phyloP scores from a whole-genome alignment of 495 filamentous ascomycete species.

The Xylaria nigripes region DNA sequence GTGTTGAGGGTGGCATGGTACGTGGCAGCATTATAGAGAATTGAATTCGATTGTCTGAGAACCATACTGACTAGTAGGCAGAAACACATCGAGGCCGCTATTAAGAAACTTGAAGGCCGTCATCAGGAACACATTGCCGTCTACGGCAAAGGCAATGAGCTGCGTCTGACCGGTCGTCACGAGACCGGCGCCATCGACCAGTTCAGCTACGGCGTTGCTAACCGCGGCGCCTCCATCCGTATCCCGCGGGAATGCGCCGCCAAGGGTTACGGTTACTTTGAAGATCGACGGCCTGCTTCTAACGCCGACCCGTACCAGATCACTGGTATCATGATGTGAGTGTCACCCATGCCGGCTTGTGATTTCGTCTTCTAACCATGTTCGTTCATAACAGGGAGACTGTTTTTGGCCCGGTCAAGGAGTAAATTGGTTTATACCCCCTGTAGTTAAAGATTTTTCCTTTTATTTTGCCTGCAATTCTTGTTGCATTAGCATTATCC shows the following conservation, averaged over 20 bases:
- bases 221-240: slow-evolving; percentile 90
- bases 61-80: slow-evolving; percentile 7
- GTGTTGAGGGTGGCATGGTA: slow-evolving; percentile 80
- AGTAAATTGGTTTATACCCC: slow-evolving; percentile 10
- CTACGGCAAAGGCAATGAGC: slow-evolving; percentile 89
- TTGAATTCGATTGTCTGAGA: background rate
- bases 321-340: slow-evolving; percentile 73
- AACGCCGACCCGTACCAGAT: slow-evolving; percentile 97
- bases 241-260: slow-evolving; percentile 84
- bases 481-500: slow-evolving; percentile 10
- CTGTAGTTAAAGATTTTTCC: slow-evolving; percentile 1
- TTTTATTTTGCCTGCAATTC: slow-evolving; percentile 1
- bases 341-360: background rate
- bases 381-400: slow-evolving; percentile 7
- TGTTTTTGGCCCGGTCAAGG: slow-evolving; percentile 8
- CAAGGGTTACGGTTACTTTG: slow-evolving; percentile 97
- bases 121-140: slow-evolving; percentile 94
- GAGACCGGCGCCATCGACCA: slow-evolving; percentile 92
- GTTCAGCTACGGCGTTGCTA: slow-evolving; percentile 92
- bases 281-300: slow-evolving; percentile 89
- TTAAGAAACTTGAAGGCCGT: slow-evolving; percentile 81
- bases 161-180: slow-evolving; percentile 87
- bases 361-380: background rate
- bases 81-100: slow-evolving; percentile 73
- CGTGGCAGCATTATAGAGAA: background rate